phyloP scores from a whole-genome alignment of 2,329 filamentous ascomycete species.

The Aureobasidium musti region DNA sequence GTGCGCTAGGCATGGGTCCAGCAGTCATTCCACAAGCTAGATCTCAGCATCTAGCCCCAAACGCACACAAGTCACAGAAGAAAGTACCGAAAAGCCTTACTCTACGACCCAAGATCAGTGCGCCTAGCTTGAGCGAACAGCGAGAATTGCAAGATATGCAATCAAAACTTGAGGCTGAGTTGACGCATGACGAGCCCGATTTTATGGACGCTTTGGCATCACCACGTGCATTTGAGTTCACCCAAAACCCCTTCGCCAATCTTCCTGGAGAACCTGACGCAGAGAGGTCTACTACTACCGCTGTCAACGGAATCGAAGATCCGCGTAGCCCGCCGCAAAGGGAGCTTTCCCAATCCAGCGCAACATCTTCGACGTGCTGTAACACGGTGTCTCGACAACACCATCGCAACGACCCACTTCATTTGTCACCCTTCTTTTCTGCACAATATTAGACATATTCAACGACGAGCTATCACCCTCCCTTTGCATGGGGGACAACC shows the following conservation, averaged over 20 bases:
- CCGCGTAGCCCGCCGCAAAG: slow-evolving; percentile 72
- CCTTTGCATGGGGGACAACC: background rate
- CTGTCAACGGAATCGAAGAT: slow-evolving; percentile 61
- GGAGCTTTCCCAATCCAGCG: slow-evolving; percentile 74
- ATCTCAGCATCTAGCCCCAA: slow-evolving; percentile 21
- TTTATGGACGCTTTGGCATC: slow-evolving; percentile 63
- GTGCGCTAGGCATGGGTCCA: slow-evolving; percentile 43
- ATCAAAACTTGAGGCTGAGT: slow-evolving; percentile 38
- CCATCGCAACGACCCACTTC: slow-evolving; percentile 5
- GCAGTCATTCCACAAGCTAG: slow-evolving; percentile 24
- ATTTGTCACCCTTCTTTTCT: slow-evolving; percentile 17
- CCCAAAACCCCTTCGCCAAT: slow-evolving; percentile 63
- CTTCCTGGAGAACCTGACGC: slow-evolving; percentile 40
- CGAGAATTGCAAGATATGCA: slow-evolving; percentile 40
- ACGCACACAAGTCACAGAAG: slow-evolving; percentile 14
- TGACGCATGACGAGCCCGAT: slow-evolving; percentile 33
- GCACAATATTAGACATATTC: slow-evolving; percentile 24
- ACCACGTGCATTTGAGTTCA: slow-evolving; percentile 72
- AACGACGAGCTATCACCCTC: background rate
- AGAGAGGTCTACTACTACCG: slow-evolving; percentile 52
- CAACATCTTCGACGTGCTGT: slow-evolving; percentile 77
- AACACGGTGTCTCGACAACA: slow-evolving; percentile 37
- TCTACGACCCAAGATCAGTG: slow-evolving; percentile 40
- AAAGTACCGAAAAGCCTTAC: slow-evolving; percentile 5
- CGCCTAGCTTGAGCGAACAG: slow-evolving; percentile 41